Evolutionary conservation across 495 filamentous ascomycete species (phyloP).

Genomic region (Penicillium parvum): DNA sequence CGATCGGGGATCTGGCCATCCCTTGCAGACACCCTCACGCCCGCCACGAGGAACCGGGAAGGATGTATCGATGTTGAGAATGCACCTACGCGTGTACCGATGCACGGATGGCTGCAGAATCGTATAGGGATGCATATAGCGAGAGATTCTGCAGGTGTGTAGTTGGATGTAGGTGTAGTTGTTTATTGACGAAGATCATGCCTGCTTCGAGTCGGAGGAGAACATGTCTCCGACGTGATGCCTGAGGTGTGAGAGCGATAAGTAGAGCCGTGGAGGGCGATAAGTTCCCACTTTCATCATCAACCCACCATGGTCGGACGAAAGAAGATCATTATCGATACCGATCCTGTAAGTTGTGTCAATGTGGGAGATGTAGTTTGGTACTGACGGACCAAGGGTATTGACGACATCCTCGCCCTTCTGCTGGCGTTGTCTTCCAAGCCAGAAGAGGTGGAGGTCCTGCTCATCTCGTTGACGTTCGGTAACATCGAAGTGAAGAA

Average conservation of each 20-base stretch:
- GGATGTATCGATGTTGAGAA: not conserved
- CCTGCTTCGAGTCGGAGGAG: not conserved
- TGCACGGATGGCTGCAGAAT: not conserved
- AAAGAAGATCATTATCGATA: slow-evolving; percentile 88
- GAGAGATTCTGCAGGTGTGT: too few relatives aligned
- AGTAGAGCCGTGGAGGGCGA: not conserved
- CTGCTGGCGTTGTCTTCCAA: slow-evolving; percentile 78
- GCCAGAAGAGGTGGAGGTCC: slow-evolving; percentile 80
- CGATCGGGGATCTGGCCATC: slow-evolving; percentile 17
- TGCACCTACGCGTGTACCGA: not conserved
- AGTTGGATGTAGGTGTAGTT: too few relatives aligned
- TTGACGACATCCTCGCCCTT: slow-evolving; percentile 86
- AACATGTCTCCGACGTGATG: not conserved
- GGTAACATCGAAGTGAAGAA: slow-evolving; percentile 85
- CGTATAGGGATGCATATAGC: too few relatives aligned
- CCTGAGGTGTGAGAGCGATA: not conserved
- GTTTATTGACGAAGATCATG: too few relatives aligned
- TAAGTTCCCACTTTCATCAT: not conserved
- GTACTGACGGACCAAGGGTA: slow-evolving; percentile 51
- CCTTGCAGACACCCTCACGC: slow-evolving; percentile 17
- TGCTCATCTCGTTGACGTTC: slow-evolving; percentile 87
- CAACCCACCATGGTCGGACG: slow-evolving; percentile 9
- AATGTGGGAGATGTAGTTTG: not conserved
- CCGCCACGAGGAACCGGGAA: slow-evolving; percentile 21
- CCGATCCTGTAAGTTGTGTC: slow-evolving; percentile 62